Percentiles rank a stretch among this genome's conserved stretches.
phyloP scores from a whole-genome alignment of 2,329 filamentous ascomycete species.

The Nigrospora sphaerica region DNA sequence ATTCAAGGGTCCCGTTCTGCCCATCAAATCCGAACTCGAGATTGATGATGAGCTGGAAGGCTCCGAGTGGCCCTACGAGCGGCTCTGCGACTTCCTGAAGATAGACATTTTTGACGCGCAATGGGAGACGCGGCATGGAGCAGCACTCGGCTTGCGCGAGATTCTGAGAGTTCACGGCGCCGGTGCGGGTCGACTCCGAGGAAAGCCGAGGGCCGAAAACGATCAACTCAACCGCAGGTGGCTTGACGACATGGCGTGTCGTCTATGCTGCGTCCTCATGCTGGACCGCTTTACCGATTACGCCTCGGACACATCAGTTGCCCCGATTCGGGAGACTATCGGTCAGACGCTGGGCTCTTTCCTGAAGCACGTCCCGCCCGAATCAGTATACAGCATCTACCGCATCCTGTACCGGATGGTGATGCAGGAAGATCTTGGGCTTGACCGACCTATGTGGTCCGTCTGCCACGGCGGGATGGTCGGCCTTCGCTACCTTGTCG shows the following conservation, averaged over 20 bases:
- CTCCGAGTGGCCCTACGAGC: constrained; percentile 87
- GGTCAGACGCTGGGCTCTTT: constrained; percentile 89
- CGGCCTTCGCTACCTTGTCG: constrained; percentile 87
- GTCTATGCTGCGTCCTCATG: constrained; percentile 92
- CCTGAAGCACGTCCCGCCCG: constrained; percentile 71
- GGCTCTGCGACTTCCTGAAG: constrained; percentile 87
- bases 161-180: constrained; percentile 85
- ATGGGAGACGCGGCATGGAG: constrained; percentile 95
- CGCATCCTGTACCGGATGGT: constrained; percentile 80
- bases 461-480: constrained; percentile 98
- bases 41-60: constrained; percentile 70
- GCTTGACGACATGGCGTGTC: constrained; percentile 92
- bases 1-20: constrained; percentile 77
- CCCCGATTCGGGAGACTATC: constrained; percentile 90
- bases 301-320: constrained; percentile 93
- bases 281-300: constrained; percentile 97
- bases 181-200: constrained; percentile 72
- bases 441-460: constrained; percentile 77
- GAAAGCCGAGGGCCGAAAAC: constrained; percentile 67
- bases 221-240: constrained; percentile 72
- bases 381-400: constrained; percentile 80
- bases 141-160: constrained; percentile 89
- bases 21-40: constrained; percentile 82
- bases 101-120: constrained; percentile 87
- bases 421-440: constrained; percentile 75